Conservation (phyloP, 2,329 filamentous ascomycete species). For the Apiospora pterosperma region DNA sequence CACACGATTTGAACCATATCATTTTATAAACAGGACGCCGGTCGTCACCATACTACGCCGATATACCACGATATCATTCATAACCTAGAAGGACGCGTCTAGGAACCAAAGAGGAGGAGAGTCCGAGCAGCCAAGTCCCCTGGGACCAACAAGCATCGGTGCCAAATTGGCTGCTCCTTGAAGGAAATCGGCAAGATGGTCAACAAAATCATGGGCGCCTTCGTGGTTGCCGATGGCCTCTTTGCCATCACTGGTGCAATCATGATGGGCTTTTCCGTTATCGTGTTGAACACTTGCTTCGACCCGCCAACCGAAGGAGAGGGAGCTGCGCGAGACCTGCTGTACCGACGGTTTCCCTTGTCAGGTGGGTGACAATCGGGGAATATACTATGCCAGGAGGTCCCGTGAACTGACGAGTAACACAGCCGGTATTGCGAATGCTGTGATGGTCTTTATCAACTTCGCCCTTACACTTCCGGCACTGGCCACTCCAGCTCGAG, state of each 20-base stretch:
- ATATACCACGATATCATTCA: neutral
- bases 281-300: conserved; percentile 45
- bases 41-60: conserved; percentile 27
- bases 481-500: conserved; percentile 63
- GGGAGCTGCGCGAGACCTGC: conserved; percentile 47
- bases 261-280: conserved; percentile 52
- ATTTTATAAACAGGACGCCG: conserved; percentile 30
- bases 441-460: conserved; percentile 66
- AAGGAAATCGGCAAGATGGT: conserved; percentile 36
- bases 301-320: conserved; percentile 40
- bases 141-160: neutral
- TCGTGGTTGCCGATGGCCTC: conserved; percentile 44
- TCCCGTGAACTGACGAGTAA: neutral
- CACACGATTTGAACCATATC: neutral
- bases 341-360: conserved; percentile 53
- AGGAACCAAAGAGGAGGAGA: conserved; percentile 14
- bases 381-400: neutral
- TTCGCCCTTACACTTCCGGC: conserved; percentile 69
- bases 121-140: neutral
- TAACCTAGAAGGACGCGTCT: conserved; percentile 5
- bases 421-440: conserved; percentile 67
- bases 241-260: conserved; percentile 53
- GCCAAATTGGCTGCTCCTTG: neutral
- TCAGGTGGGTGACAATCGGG: conserved; percentile 29
- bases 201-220: conserved; percentile 51